Base-by-base conservation (phyloP, 1,139 yeast species). In the Blastobotrys buckinghamii region DNA sequence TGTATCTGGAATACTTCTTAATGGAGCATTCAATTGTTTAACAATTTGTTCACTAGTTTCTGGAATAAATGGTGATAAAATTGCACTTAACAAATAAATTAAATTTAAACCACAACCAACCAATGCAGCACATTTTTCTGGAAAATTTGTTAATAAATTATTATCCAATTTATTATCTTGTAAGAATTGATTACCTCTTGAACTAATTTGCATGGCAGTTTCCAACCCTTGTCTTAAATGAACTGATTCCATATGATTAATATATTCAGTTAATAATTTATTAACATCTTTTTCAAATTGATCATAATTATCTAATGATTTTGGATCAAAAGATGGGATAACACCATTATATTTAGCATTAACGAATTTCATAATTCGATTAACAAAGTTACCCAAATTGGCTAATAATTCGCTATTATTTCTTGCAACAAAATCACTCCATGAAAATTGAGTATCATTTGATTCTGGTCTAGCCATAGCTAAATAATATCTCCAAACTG, bases 401-500 rank as follows among this genome's bases (percentile, higher is more conserved):
- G 97, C 96, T 68, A 92, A 76, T 63, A 92, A 75, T 71, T 94
- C 98, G 56, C 84, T 79, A 73, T 92, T 92, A 69, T 92, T 92
- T 70, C 89, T 86, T 48, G 95, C 77, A 55, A 89, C 97, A 69
- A 92, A 90, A 65, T 92, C 97, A 50, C 78, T 78, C 99, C 99
- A 92, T 2, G 97, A 89, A 69, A 92, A 92, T 65, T 90, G 96
- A 30, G 98, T 82, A 68, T 92, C 99, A 43, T 95, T 82, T 44
- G 89, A 75, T 73, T 92, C 99, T 26, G 99, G 99, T 68, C 99
- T 82, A 37, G 90, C 81, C 41, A 90, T 79, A 2, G 96, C 84
- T 66, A 92, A 76, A 70, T 92, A 94, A 70, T 90, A 92, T 76
- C 99, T 82, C 98, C 98, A 92, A 41, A 92, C 97, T 36, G 96